phyloP scores from a whole-genome alignment of 2,329 filamentous ascomycete genomes.

The Periconia sp. region DNA sequence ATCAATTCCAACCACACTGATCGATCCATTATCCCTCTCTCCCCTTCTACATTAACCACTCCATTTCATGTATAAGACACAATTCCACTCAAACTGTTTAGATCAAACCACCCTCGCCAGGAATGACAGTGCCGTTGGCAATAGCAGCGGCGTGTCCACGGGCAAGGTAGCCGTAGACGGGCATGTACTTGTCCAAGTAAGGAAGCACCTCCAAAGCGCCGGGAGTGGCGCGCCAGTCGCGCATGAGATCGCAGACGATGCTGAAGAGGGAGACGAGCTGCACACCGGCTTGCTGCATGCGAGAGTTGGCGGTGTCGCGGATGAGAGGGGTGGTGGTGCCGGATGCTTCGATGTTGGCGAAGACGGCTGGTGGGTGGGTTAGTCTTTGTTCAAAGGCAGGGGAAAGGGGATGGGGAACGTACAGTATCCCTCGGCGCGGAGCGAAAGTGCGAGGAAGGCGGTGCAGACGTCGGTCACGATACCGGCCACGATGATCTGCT shows the following conservation, averaged over 20 bases:
- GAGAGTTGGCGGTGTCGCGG: conserved; percentile 64
- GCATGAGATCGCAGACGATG: conserved; percentile 69
- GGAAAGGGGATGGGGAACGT: not conserved
- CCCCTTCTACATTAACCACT: not conserved
- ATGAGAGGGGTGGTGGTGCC: conserved; percentile 66
- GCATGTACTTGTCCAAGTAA: conserved; percentile 65
- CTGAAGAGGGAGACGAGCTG: conserved; percentile 64
- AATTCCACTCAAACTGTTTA: conserved; percentile 1
- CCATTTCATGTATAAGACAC: too few relatives aligned
- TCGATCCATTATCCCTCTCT: too few relatives aligned
- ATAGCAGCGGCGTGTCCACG: conserved; percentile 63
- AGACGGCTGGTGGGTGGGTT: conserved; percentile 53
- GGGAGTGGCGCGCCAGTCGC: conserved; percentile 65
- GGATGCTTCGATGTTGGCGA: conserved; percentile 70
- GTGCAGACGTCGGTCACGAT: conserved; percentile 78
- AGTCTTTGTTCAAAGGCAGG: not conserved
- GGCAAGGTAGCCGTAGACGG: conserved; percentile 66
- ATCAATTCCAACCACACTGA: too few relatives aligned
- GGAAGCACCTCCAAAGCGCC: conserved; percentile 60
- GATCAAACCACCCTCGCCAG: conserved; percentile 53
- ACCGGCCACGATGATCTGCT: conserved; percentile 71
- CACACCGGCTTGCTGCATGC: conserved; percentile 68
- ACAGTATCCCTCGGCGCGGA: conserved; percentile 67
- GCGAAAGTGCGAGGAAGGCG: conserved; percentile 71
- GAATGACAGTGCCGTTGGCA: conserved; percentile 59